Evolutionary conservation across 352 stramenopile genomes (phyloP), one percentile per base, ranked within the genome.

Genomic region (Elongisporangium prolatum): DNA sequence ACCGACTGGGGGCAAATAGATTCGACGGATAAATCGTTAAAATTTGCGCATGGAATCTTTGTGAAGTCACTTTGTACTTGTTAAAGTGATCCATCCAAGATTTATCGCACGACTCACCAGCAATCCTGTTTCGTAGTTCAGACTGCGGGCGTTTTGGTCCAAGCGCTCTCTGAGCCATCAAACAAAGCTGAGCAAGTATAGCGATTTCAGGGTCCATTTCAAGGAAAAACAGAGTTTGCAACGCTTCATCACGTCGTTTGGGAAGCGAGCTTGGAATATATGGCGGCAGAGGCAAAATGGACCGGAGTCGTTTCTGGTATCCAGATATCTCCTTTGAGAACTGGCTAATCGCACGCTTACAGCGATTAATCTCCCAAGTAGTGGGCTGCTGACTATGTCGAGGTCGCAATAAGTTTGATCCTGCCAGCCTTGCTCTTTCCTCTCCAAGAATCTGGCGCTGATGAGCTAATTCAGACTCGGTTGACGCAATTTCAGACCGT

Each of bases 161-260:
- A 9, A 87, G 61, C 2, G 66, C 59, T 63, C 65, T 59, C 48
- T 86, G 75, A 9, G 74, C 72, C 8, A 21, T 54, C 0, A 74
- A 14, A 20, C 67, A 83, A 18, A 88, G 57, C n/a, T 69, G 68
- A 0, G 60, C 72, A 8, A 79, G 48, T 24, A 77, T 56, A 18
- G 74, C 65, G 8, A 88, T 34, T 20, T 81, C 57, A 14, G 52
- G 56, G 0, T 75, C 74, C 47, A 80, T 65, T 0, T 63, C 54
- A 5, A 85, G 25, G 49, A 80, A 79, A 48, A 85, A 84, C 18
- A 88, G 59, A 4, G 77, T 56, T 50, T 74, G 57, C n/a, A 77
- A 52, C 0, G 67, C 72, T 6, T 74, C 63, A 0, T 18, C 6
- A 20, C 54, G 56, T 14, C 61, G 24, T 17, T 28, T 55, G 13